Evolutionary conservation across 139 green algal genomes (phyloP).

Genomic region (Ostreobium quekettii): DNA sequence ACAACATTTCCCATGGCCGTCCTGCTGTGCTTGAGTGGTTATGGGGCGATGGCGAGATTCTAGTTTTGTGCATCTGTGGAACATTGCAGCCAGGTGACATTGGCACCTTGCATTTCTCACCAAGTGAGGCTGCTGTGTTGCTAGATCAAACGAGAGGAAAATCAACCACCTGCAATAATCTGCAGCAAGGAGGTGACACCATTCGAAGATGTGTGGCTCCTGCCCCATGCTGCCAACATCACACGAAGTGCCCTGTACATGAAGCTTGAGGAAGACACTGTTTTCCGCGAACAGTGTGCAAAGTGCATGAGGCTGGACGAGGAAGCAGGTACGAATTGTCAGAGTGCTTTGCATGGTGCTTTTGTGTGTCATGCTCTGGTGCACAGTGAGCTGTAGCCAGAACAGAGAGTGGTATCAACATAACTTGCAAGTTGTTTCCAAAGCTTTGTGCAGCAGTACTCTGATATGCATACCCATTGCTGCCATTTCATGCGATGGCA

Average conservation of each 20-base stretch:
- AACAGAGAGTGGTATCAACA: not conserved
- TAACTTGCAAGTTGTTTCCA: not conserved
- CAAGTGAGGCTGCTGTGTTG: too few relatives aligned
- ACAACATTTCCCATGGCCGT: too few relatives aligned
- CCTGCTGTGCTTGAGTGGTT: too few relatives aligned
- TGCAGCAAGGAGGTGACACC: too few relatives aligned
- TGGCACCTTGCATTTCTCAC: too few relatives aligned
- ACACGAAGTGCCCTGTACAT: not conserved
- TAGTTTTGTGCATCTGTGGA: too few relatives aligned
- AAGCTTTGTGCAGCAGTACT: not conserved
- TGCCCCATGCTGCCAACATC: not conserved
- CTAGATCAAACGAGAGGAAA: too few relatives aligned
- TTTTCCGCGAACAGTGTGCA: not conserved
- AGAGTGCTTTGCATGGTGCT: not conserved
- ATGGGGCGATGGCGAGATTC: too few relatives aligned
- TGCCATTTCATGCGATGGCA: not conserved
- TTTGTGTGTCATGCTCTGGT: too few relatives aligned
- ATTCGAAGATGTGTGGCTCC: not conserved
- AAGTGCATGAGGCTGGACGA: not conserved
- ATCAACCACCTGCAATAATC: too few relatives aligned
- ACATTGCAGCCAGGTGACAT: too few relatives aligned
- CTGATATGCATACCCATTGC: not conserved
- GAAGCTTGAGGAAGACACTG: not conserved
- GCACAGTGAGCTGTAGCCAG: too few relatives aligned
- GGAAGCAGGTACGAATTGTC: not conserved